Evolutionary conservation across 2,329 filamentous ascomycete genomes (phyloP), one percentile per base, ranked within the genome.

Genomic region (Ampelomyces quisqualis): DNA sequence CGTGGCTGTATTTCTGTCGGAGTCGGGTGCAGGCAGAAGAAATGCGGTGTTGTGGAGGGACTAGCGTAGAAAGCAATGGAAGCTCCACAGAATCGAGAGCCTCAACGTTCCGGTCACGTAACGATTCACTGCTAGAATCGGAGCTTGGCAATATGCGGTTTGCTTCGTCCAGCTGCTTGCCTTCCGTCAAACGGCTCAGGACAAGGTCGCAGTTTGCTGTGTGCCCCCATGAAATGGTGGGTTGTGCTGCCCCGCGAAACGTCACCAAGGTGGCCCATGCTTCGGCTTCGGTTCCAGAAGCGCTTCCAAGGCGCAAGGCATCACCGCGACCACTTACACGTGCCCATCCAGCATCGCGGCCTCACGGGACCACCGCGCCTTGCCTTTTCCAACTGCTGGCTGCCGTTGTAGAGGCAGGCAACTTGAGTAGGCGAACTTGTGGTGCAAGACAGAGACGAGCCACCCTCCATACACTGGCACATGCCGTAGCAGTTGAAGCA

Each of bases 51-150:
- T 57, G 57, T 51, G 52, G 58, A 60, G 51, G 48, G 57, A 60
- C 61, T 67, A 67, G 63, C 63, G 62, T 57, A 57, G 65, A 68
- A 68, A 57, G 58, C 42, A 64, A 67, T 68, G 58, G 65, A 68
- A 67, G 56, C 59, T 53, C 48, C 52, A 37, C 57, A 48, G 63
- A 64, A 65, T 46, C 51, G 47, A 43, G 38, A 55, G 47, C 48
- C 53, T 46, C 54, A 53, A 46, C 46, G 44, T 40, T 49, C 49
- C 51, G 22, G 35, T 49, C 45, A 49, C 45, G 47, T 43, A 42
- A 19, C 29, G 47, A 53, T 51, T 48, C 19, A 42, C 41, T 47
- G 35, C 43, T n/a, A 39, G 26, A 39, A 35, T 40, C 21, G 22
- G 13, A 13, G 7, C 15, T 24, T 4, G 5, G n/a, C 5, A 4